Base-by-base conservation (phyloP, 495 filamentous ascomycete genomes). In the Xeromyces bisporus region DNA sequence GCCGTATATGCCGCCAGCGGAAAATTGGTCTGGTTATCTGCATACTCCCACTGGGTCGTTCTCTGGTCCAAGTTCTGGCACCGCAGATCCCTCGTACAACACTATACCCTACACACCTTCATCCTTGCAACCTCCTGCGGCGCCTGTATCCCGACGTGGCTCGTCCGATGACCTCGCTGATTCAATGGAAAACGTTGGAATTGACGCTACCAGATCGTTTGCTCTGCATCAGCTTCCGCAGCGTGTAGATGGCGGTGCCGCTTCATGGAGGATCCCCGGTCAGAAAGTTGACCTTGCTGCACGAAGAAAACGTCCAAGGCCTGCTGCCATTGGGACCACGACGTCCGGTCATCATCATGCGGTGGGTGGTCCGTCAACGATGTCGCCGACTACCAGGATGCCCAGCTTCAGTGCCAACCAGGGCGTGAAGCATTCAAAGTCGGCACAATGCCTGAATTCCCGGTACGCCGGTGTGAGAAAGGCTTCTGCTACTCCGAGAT, bases 231-330 rank as follows among this genome's bases (percentile, higher is more conserved):
- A 48, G n/a, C 38, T 51, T 25, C 35, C 43, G 18, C 39, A 43
- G 24, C 43, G 46, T 11, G 34, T 34, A 6, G 48, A 49, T 9
- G 20, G 5, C 20, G n/a, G n/a, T 23, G 45, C 36, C 15, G 31
- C 41, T 11, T 46, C 50, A 13, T 60, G 48, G 56, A 56, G 58
- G 26, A 56, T 57, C 28, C 28, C 55, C 33, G 47, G 52, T 35
- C 55, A 64, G 42, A 53, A 64, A 33, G 48, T 64, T 32, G 65
- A 70, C 31, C 44, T 71, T 29, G 67, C 67, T 15, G 64, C 67
- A 7, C 54, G 64, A 23, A 56, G 66, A 37, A 70, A 67, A 37
- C 56, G 67, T 11, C 65, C 61, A 2, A 47, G 66, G 30, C 67
- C 67, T 28, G 62, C 67, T 35, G 60, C 65, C 17, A 62, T 71